Base-by-base conservation (phyloP, 306 rosid genomes). In the Lagenaria siceraria region DNA sequence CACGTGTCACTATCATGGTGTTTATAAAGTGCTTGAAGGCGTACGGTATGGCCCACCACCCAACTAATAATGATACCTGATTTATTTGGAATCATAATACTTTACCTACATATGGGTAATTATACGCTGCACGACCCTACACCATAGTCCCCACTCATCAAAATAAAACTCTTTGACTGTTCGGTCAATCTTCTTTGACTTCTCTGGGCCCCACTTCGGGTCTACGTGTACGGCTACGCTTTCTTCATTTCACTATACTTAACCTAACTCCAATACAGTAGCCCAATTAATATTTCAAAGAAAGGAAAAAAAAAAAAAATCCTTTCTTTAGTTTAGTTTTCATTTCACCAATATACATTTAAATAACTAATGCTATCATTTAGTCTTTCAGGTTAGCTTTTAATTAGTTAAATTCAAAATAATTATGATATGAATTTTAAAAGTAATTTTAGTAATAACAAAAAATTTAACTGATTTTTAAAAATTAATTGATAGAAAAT, bases 1-100 rank as follows among this genome's bases (percentile, higher is more conserved):
- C 72, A 79, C 82, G 82, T 79, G 82, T 79, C 82, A 71, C 55
- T 70, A 79, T 72, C 77, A 72, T 79, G 72, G 82, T 52, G 72
- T 42, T 60, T 29, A 43, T 29, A 76, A 76, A 60, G 53, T 56
- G 43, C 60, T 29, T 14, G 40, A 25, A 15, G 27, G 77, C 78
- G 52, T 79, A 46, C 73, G 40, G 78, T 59, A 36, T 42, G 46
- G 33, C 72, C 78, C 78, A 58, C 78, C 71, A 27, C 24, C 7
- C 35, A 46, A 27, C 48, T 35, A 79, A 79, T 79, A 40, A 79
- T 79, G 42, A 52, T 61, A 74, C 35, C 33, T 48, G 73, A 51
- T 76, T 72, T 79, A 79, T 73, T 42, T 61, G 74, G 82, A 79
- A 73, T 79, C 78, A 33, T 53, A 74, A 49, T 8, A 79, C 72